These are phyloP conservation scores for Chlorella sorokiniana DNA, from an alignment of 139 green algal genomes.

Conservation along the genomic window DNA sequence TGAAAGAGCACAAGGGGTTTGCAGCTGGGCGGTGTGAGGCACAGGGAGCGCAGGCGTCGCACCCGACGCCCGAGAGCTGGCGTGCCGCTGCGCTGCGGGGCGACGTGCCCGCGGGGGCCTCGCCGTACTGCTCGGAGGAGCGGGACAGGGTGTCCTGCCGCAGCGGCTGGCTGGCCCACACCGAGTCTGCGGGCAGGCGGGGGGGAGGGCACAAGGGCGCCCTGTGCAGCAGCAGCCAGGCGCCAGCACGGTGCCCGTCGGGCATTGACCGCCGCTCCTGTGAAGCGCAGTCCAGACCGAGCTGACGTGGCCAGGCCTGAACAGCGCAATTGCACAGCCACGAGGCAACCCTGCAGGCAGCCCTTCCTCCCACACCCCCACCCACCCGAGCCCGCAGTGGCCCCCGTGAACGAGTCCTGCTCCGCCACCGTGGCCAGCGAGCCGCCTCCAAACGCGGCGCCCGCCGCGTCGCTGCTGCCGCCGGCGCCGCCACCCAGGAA, in stretches of 20 bases:
- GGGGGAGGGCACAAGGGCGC: too few relatives aligned
- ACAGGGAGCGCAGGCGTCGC: too few relatives aligned
- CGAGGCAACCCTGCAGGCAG: not conserved
- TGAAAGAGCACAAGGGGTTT: too few relatives aligned
- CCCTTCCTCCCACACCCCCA: not conserved
- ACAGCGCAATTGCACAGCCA: not conserved
- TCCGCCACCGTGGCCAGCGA: constrained; percentile 11
- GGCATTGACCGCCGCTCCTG: too few relatives aligned
- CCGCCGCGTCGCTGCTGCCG: not conserved
- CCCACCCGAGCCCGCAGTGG: constrained; percentile 11
- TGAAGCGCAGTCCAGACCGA: too few relatives aligned
- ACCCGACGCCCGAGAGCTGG: not conserved
- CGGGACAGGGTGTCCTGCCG: constrained; percentile 1
- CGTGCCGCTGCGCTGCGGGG: not conserved
- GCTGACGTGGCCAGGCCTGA: too few relatives aligned
- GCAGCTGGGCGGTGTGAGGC: too few relatives aligned
- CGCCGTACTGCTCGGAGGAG: not conserved
- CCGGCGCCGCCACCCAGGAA: not conserved
- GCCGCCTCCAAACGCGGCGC: not conserved
- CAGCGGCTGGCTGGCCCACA: constrained; percentile 18
- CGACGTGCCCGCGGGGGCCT: not conserved
- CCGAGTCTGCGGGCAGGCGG: constrained; percentile 11
- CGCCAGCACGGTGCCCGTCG: too few relatives aligned
- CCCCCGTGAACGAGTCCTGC: constrained; percentile 19
- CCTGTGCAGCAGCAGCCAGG: too few relatives aligned